Evolutionary conservation across 1,284 basidiomycete species (phyloP), one percentile per base, ranked within the genome.

Genomic region (Volvariella surrecta): DNA sequence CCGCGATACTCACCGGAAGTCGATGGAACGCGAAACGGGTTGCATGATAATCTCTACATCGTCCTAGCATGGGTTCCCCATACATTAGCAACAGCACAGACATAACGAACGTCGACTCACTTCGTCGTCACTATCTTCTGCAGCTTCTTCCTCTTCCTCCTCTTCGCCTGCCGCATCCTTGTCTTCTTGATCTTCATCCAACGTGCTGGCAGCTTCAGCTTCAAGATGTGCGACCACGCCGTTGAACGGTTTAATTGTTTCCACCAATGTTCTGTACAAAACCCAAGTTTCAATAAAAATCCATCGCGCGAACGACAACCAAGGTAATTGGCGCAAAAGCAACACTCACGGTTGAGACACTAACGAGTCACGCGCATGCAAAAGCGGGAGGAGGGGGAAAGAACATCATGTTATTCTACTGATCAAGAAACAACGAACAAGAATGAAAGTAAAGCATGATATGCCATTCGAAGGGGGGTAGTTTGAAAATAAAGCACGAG

Each of bases 31-130:
- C 21, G 76, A 60, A 11, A 76, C 63, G 2, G 75, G 75, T 49
- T 89, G 84, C 74, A 83, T 82, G 43, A 89, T 87, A 49, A 89
- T 82, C 66, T 89, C 85, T 50, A 89, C 68, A 55, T 87, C 81
- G 81, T 85, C 20, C 28, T 15, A 37, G 15, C 24, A 28, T 28
- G 11, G 24, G 24, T 28, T 18, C 17, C 17, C n/a, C 13, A 30
- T 28, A 10, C 16, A 13, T 13, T 32, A 24, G 17, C 50, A n/a
- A 37, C 11, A 35, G 32, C 30, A 13, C 44, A 44, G 42, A 9
- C 32, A 24, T 28, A 28, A 21, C 28, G 10, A 15, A 16, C 11
- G 9, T 39, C 47, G 28, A 17, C 39, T 13, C 37, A 21, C 21
- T 30, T 32, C 67, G 44, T 58, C 64, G 3, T 61, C 67, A 20